Base-by-base conservation (phyloP, 306 rosid species). In the Aeschynomene evenia region DNA sequence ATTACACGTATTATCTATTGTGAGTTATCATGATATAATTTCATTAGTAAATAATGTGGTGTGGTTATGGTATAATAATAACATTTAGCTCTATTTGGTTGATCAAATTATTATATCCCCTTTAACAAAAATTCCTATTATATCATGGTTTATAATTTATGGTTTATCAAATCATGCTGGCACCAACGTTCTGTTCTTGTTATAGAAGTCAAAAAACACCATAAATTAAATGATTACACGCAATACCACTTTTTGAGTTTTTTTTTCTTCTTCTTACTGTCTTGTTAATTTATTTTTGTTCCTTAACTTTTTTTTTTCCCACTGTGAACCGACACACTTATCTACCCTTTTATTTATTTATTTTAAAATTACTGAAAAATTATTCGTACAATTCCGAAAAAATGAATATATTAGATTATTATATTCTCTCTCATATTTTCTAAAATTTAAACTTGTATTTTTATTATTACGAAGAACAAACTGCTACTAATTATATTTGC, bases 81-180 rank as follows among this genome's bases (percentile, higher is more conserved):
- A 61, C 33, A 79, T 68, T 26, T 48, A 54, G 58, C n/a, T 46
- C 29, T 45, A 39, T 42, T 43, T 60, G 51, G 48, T 55, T 57
- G 22, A 31, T 53, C 70, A 67, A 81, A 80, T 72, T 22, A 80
- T 72, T 22, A 72, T 75, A 21, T 29, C 28, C 24, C 37, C 71
- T 2, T 14, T 22, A 14, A 21, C 23, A 14, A 46, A 57, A 18
- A 8, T 62, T 52, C 12, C 48, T 13, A 8, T 50, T 9, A 33
- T 33, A 7, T 28, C 31, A 28, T 1, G 10, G 37, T 33, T 6
- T 61, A n/a, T n/a, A n/a, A n/a, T n/a, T 68, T 68, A 28, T 52
- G 12, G 12, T 53, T 37, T 19, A 42, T 50, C 70, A 50, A 34
- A n/a, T 73, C 43, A 14, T 19, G 49, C 19, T 20, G 20, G 28